Evolutionary conservation across 768 basidiomycete species (phyloP).

Genomic region (Austroboletus eburneus): DNA sequence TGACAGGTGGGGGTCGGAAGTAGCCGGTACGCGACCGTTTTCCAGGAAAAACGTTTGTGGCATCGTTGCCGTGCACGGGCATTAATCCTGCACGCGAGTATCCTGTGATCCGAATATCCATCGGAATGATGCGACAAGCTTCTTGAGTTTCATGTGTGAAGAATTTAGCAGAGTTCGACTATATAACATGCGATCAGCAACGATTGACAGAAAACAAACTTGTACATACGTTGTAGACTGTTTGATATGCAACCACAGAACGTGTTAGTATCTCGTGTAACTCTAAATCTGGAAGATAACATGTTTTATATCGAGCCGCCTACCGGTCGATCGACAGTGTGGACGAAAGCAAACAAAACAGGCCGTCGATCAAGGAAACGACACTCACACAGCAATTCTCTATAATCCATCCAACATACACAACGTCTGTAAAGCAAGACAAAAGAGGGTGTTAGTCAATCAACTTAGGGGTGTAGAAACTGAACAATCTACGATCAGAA

Average conservation of each 20-base stretch:
- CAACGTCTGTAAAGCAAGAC: conserved; percentile 37
- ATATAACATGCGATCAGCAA: not conserved
- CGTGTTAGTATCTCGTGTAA: conserved; percentile 2
- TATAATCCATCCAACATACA: conserved; percentile 58
- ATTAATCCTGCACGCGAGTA: conserved; percentile 31
- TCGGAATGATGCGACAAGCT: conserved; percentile 50
- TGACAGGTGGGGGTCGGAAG: conserved; percentile 41
- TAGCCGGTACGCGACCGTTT: conserved; percentile 17
- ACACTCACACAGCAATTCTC: conserved; percentile 46
- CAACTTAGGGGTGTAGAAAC: not conserved
- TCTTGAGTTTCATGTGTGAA: conserved; percentile 33
- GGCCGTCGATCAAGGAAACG: not conserved
- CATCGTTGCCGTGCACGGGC: conserved; percentile 12
- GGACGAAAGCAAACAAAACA: no score
- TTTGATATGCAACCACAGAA: not conserved
- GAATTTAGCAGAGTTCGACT: conserved; percentile 31
- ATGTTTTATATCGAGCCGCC: no score
- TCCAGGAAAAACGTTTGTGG: conserved; percentile 9
- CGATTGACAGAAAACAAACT: not conserved
- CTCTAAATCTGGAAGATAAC: no score
- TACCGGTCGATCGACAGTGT: no score
- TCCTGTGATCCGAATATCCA: conserved; percentile 40
- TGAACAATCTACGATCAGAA: no score
- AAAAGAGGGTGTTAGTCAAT: not conserved
- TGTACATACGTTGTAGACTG: conserved; percentile 24